Evolutionary conservation across 1,284 basidiomycete genomes (phyloP), one percentile per base, ranked within the genome.

Genomic region (Cutaneotrichosporon cutaneum): DNA sequence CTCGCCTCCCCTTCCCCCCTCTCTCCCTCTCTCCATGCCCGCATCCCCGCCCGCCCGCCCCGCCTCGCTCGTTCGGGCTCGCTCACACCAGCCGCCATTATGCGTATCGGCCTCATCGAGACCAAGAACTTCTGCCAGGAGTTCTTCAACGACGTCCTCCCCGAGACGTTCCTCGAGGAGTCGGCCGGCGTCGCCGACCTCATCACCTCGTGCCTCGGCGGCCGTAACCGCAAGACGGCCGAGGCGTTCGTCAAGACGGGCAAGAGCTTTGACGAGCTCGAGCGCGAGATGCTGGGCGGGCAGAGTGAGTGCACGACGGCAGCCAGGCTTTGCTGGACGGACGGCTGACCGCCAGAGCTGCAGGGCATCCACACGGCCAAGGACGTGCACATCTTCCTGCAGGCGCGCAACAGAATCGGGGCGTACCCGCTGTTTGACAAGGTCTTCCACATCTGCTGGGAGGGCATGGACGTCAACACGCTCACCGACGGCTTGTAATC

Each of bases 171-270:
- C 69, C 71, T 82, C 64, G 76, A 77, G 68, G 82, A 82, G 76
- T 81, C 68, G 50, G 82, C 84, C 1, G 84, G 84, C 51, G 79
- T 85, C 26, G 84, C 84, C 9, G 84, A 85, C 74, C 74, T 85
- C 30, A 85, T 85, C 72, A 85, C 84, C 5, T 83, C 83, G 9
- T 84, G 83, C 66, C 77, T 85, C 22, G 84, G 84, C 22, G 84
- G 84, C 4, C 74, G 84, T 47, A 85, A 85, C 72, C 76, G 81
- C 59, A 81, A 82, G 71, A 68, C 68, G 47, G 79, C 80, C 6
- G 74, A 72, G 64, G 84, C 83, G 0, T 85, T 83, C 66, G 84
- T 83, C 32, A 81, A 74, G 66, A 81, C 80, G 11, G 77, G 80
- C 58, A 64, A 81, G 77, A 64, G 79, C 2, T 85, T 85, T 59